Percentiles rank a stretch among this genome's conserved stretches.
Evolutionary conservation across 148 eudicot species (phyloP).

Genomic region (Vaccinium myrtillus): DNA sequence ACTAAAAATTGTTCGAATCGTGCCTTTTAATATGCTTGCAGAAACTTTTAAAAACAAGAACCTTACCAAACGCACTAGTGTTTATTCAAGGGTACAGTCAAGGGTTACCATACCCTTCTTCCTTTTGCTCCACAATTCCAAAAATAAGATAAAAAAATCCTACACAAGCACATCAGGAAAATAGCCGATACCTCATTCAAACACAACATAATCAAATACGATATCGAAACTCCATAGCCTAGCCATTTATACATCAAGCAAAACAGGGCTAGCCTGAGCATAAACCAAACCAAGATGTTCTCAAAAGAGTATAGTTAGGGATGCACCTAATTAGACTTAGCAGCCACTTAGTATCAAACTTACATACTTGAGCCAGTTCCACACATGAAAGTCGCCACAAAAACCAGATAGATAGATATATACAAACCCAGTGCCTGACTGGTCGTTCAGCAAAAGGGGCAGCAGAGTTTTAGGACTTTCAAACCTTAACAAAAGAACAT

Average conservation of each 20-base stretch:
- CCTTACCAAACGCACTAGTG: no score
- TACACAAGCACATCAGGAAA: not conserved
- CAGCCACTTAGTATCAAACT: not conserved
- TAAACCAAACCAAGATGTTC: not conserved
- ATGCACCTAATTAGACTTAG: not conserved
- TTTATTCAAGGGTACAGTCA: no score
- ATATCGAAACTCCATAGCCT: not conserved
- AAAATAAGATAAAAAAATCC: not conserved
- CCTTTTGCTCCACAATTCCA: not conserved
- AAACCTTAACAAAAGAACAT: conserved; percentile 75
- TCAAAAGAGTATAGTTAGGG: not conserved
- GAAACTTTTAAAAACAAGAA: no score
- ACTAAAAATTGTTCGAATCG: no score
- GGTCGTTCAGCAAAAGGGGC: not conserved
- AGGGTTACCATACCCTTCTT: not conserved
- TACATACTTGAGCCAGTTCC: not conserved
- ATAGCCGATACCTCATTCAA: not conserved
- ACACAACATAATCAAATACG: not conserved
- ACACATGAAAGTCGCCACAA: not conserved
- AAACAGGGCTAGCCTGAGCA: not conserved
- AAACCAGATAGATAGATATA: conserved; percentile 1
- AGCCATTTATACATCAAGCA: not conserved
- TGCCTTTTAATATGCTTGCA: no score
- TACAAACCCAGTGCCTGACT: not conserved
- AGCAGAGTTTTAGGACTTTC: not conserved